phyloP scores from a whole-genome alignment of 352 stramenopile species.

The Phytophthora sansomeana region DNA sequence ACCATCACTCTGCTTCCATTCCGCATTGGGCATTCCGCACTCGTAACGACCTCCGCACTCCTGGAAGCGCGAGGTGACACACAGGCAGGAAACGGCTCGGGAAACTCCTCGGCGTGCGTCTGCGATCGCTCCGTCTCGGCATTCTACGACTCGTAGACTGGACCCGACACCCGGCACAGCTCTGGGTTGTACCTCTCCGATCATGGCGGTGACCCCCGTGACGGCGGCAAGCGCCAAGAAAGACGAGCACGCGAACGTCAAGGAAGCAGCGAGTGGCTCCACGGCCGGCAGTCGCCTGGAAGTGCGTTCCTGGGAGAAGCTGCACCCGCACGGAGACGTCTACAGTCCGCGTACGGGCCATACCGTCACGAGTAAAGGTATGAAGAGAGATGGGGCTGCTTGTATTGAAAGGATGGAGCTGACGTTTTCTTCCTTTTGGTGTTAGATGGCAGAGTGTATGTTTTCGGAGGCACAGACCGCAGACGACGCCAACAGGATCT shows the following conservation, averaged over 20 bases:
- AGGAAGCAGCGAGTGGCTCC: conserved; percentile 22
- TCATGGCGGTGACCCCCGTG: conserved; percentile 35
- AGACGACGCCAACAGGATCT: conserved; percentile 85
- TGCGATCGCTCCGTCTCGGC: conserved; percentile 31
- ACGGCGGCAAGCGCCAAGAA: conserved; percentile 29
- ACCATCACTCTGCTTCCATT: conserved; percentile 46
- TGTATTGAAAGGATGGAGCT: too few species aligned
- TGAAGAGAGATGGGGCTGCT: background rate
- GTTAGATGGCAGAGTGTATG: conserved; percentile 79
- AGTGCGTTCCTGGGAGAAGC: conserved; percentile 79
- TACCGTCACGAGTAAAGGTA: conserved; percentile 83
- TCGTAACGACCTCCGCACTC: conserved; percentile 37
- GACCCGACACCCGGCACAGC: conserved; percentile 37
- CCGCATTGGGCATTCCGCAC: conserved; percentile 34
- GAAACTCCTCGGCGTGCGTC: conserved; percentile 33
- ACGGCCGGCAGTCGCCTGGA: conserved; percentile 51
- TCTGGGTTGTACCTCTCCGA: conserved; percentile 31
- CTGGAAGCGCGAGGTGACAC: conserved; percentile 30
- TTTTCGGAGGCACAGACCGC: conserved; percentile 89
- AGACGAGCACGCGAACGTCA: conserved; percentile 10
- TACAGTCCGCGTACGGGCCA: conserved; percentile 89
- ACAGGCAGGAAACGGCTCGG: conserved; percentile 29
- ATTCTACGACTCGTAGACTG: conserved; percentile 51
- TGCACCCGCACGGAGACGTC: conserved; percentile 75
- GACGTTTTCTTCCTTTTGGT: conserved; percentile 6